A percentile compares a stretch with the other conserved stretches of the same genome.
These are phyloP conservation scores for Penicillium brasilianum DNA, from an alignment of 2,329 filamentous ascomycete genomes.

Conservation along the genomic window DNA sequence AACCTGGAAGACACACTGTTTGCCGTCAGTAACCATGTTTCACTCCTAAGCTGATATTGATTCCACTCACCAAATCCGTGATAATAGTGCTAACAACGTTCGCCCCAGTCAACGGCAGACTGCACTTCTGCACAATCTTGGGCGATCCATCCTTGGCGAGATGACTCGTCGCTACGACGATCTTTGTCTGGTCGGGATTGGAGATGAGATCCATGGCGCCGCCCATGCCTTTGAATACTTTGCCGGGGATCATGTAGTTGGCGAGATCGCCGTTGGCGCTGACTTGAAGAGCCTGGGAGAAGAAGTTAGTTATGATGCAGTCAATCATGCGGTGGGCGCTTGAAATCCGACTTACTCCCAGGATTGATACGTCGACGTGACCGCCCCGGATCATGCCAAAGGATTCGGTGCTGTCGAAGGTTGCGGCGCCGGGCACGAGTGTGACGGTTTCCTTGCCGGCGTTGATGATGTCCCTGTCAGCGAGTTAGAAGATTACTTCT, in stretches of 20 bases:
- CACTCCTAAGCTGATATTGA: no score
- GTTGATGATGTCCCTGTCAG: slow-evolving; percentile 72
- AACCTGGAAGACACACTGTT: slow-evolving; percentile 75
- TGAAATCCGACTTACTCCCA: slow-evolving; percentile 59
- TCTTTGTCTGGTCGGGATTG: slow-evolving; percentile 73
- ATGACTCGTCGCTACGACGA: slow-evolving; percentile 73
- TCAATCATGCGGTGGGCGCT: rapidly evolving
- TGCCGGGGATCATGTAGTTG: slow-evolving; percentile 90
- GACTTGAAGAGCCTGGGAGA: slow-evolving; percentile 69
- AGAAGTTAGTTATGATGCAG: not conserved
- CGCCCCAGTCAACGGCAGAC: slow-evolving; percentile 68
- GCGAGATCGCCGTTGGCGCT: slow-evolving; percentile 78
- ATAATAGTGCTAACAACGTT: slow-evolving; percentile 73
- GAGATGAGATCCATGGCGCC: slow-evolving; percentile 76
- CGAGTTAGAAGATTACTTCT: not conserved
- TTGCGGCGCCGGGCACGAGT: slow-evolving; percentile 73
- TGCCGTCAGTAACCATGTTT: slow-evolving; percentile 43
- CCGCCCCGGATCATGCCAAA: slow-evolving; percentile 88
- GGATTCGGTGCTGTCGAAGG: slow-evolving; percentile 79
- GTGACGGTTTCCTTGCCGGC: slow-evolving; percentile 89
- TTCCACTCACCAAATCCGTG: slow-evolving; percentile 69
- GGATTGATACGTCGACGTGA: slow-evolving; percentile 81
- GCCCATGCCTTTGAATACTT: slow-evolving; percentile 85
- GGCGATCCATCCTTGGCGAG: slow-evolving; percentile 70
- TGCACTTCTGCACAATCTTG: slow-evolving; percentile 70